phyloP scores from a whole-genome alignment of 805 yeast genomes.

The Vanderwaltozyma yarrowii region DNA sequence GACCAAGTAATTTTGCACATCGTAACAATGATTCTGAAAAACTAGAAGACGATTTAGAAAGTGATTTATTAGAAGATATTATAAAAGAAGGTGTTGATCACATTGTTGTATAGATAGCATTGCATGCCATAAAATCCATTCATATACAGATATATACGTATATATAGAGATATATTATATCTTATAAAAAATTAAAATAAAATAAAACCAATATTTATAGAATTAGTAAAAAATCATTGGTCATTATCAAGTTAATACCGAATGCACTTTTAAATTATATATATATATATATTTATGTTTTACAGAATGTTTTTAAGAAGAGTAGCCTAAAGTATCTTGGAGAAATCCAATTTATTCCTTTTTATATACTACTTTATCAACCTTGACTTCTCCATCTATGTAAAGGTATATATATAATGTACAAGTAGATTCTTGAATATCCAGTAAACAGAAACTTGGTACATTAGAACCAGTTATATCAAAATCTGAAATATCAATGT shows the following conservation, averaged over 20 bases:
- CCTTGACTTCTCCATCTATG: conserved; percentile 74
- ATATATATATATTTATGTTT: too few relatives aligned
- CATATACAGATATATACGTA: background rate
- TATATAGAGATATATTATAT: too few relatives aligned
- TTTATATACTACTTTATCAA: conserved; percentile 70
- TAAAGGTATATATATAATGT: conserved; percentile 79
- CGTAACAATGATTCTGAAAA: conserved; percentile 18
- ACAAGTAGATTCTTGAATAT: conserved; percentile 69
- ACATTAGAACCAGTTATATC: conserved; percentile 31
- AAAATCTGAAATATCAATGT: conserved; percentile 12
- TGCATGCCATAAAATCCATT: background rate
- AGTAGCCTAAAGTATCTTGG: too few relatives aligned
- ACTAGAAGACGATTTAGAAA: conserved; percentile 46
- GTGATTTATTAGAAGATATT: conserved; percentile 35
- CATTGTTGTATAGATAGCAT: conserved; percentile 7
- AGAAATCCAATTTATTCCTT: conserved; percentile 30
- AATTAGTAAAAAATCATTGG: too few relatives aligned
- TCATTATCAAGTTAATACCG: too few relatives aligned
- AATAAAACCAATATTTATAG: too few relatives aligned
- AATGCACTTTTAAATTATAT: too few relatives aligned
- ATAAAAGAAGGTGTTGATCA: conserved; percentile 15
- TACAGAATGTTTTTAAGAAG: too few relatives aligned
- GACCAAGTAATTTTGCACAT: conserved; percentile 47
- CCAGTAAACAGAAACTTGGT: conserved; percentile 85
- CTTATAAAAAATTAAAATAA: too few relatives aligned